Evolutionary conservation across 1,139 yeast species (phyloP).

Genomic region (Sugiyamaella japonica): DNA sequence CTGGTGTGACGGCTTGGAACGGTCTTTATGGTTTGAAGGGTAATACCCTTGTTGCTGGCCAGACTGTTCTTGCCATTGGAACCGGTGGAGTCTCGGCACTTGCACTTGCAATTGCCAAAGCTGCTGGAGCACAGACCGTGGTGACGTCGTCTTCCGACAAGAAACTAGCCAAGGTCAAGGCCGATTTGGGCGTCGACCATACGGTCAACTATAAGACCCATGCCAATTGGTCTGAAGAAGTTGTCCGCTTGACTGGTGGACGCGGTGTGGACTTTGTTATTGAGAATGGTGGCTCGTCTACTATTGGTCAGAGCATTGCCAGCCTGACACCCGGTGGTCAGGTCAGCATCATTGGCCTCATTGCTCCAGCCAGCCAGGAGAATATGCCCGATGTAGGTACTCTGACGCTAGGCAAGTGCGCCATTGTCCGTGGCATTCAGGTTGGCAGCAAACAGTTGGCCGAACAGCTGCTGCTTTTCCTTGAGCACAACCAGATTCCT

Average conservation of each 20-base stretch:
- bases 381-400: slow-evolving; percentile 19
- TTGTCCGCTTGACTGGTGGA: slow-evolving; percentile 20
- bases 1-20: slow-evolving; percentile 28
- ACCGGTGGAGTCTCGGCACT: slow-evolving; percentile 28
- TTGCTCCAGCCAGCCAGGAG: slow-evolving; percentile 20
- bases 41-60: slow-evolving; percentile 23
- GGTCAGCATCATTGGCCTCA: slow-evolving; percentile 23
- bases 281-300: slow-evolving; percentile 26
- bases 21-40: slow-evolving; percentile 23
- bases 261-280: slow-evolving; percentile 23
- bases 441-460: slow-evolving; percentile 23
- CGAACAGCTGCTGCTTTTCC: slow-evolving; percentile 23
- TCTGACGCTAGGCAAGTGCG: slow-evolving; percentile 16
- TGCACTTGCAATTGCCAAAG: slow-evolving; percentile 26
- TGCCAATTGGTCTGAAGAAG: slow-evolving; percentile 24
- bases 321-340: slow-evolving; percentile 21
- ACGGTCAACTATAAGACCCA: slow-evolving; percentile 22
- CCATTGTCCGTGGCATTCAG: slow-evolving; percentile 22
- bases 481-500: slow-evolving; percentile 18
- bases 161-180: slow-evolving; percentile 21
- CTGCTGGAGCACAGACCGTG: slow-evolving; percentile 26
- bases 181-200: slow-evolving; percentile 21
- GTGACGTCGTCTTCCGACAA: slow-evolving; percentile 26
- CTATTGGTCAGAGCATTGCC: slow-evolving; percentile 20
- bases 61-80: slow-evolving; percentile 24